Evolutionary conservation across 176 grass and related monocot genomes (phyloP).

Genomic region (Lolium perenne): DNA sequence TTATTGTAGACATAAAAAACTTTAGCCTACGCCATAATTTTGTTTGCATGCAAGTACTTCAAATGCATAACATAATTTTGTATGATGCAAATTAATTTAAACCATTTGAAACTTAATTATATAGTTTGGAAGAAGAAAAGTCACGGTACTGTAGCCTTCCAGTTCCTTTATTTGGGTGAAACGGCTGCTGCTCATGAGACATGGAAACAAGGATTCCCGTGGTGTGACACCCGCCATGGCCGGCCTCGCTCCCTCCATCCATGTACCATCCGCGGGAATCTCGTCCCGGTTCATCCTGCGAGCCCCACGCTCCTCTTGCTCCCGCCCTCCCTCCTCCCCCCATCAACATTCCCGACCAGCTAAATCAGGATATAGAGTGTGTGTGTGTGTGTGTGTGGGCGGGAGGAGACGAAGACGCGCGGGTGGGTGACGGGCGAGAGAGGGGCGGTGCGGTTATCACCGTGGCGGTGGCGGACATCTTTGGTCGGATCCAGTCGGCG

Average conservation of each 20-base stretch:
- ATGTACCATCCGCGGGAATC: constrained; percentile 38
- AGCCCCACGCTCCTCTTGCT: constrained; percentile 2
- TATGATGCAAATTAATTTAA: no score
- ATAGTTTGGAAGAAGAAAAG: no score
- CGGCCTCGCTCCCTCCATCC: background rate
- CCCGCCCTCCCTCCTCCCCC: background rate
- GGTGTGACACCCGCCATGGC: background rate
- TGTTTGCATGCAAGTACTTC: no score
- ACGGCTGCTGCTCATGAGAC: background rate
- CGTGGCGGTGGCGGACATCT: constrained; percentile 8
- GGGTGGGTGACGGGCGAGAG: background rate
- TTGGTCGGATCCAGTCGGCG: background rate
- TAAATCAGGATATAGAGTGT: constrained; percentile 52
- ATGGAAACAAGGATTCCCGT: background rate
- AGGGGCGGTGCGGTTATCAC: background rate
- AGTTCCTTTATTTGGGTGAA: no score
- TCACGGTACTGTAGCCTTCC: no score
- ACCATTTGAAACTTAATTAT: no score
- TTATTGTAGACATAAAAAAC: no score
- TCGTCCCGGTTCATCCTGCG: constrained; percentile 34
- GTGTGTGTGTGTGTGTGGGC: background rate
- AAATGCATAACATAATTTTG: no score
- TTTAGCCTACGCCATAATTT: no score
- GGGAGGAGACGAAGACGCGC: background rate
- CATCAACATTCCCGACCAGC: constrained; percentile 37